phyloP scores from a whole-genome alignment of 2,329 filamentous ascomycete genomes.

The Diaporthe amygdali region DNA sequence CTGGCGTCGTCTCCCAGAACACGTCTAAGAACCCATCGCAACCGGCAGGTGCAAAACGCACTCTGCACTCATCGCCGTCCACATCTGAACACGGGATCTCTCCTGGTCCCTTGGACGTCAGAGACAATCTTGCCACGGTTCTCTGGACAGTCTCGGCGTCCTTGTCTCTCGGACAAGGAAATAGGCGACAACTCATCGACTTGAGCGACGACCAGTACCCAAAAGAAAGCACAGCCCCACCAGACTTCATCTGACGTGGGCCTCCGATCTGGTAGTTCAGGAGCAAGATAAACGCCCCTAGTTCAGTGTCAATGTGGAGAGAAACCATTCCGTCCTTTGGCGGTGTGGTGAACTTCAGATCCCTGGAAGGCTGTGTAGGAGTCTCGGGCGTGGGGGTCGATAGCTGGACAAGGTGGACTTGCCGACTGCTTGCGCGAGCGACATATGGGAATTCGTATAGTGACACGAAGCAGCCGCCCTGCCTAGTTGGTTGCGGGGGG shows the following conservation, averaged over 20 bases:
- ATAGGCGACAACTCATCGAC: not conserved
- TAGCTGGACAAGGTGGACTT: not conserved
- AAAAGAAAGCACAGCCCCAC: not conserved
- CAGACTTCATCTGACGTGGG: not conserved
- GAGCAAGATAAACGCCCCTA: not conserved
- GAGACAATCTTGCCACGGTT: not conserved
- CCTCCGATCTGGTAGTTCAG: not conserved
- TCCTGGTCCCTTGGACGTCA: not conserved
- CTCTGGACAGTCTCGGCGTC: not conserved
- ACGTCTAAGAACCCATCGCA: not conserved
- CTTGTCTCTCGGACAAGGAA: not conserved
- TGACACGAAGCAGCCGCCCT: conserved; percentile 1
- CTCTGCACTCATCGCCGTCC: not conserved
- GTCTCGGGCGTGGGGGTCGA: not conserved
- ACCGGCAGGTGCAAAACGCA: not conserved
- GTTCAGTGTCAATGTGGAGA: not conserved
- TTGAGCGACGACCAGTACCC: conserved; percentile 2
- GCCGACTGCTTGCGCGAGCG: conserved; percentile 2
- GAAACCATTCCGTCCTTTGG: not conserved
- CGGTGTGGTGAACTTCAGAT: not conserved
- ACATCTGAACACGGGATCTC: not conserved
- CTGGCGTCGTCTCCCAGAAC: not conserved
- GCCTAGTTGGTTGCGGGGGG: not conserved
- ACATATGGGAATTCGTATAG: conserved; percentile 2
- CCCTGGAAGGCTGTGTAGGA: not conserved